Conservation (phyloP, 345 rosid species). For the Microthlaspi erraticum region DNA sequence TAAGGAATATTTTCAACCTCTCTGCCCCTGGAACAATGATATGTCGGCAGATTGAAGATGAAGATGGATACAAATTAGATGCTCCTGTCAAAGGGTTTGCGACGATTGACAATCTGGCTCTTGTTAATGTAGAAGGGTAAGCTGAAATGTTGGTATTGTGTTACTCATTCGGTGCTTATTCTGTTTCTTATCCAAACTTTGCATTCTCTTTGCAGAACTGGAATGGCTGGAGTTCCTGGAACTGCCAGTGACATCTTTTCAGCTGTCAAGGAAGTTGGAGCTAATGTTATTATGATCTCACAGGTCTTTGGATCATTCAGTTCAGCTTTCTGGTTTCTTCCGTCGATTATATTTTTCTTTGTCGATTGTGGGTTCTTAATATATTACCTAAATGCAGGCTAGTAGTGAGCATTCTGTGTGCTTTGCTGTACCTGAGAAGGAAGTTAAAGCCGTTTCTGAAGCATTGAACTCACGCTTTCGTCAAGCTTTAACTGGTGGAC, state of each 20-base stretch:
- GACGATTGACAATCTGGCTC: constrained; percentile 91
- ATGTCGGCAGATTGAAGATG: constrained; percentile 61
- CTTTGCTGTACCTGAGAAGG: constrained; percentile 97
- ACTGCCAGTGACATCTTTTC: constrained; percentile 91
- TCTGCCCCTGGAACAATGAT: constrained; percentile 94
- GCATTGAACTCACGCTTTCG: constrained; percentile 81
- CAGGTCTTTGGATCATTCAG: constrained; percentile 57
- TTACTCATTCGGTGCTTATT: neutral
- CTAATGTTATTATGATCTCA: constrained; percentile 97
- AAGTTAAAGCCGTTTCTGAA: constrained; percentile 89
- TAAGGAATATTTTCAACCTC: constrained; percentile 90
- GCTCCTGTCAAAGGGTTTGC: constrained; percentile 93
- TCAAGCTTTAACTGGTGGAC: constrained; percentile 92
- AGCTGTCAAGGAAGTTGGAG: constrained; percentile 97
- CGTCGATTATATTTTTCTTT: constrained; percentile 29
- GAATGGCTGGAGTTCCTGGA: constrained; percentile 99
- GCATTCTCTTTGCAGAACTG: constrained; percentile 64
- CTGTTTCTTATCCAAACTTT: constrained; percentile 28
- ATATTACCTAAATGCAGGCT: constrained; percentile 59
- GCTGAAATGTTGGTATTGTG: constrained; percentile 31
- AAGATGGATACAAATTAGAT: constrained; percentile 56
- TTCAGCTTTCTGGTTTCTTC: constrained; percentile 24
- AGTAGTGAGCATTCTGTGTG: constrained; percentile 99
- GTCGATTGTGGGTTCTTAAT: constrained; percentile 37
- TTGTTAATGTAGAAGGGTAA: constrained; percentile 97